A percentile compares a stretch with the other conserved stretches of the same genome.
Evolutionary conservation across 306 rosid species (phyloP).

Genomic region (Begonia masoniana): DNA sequence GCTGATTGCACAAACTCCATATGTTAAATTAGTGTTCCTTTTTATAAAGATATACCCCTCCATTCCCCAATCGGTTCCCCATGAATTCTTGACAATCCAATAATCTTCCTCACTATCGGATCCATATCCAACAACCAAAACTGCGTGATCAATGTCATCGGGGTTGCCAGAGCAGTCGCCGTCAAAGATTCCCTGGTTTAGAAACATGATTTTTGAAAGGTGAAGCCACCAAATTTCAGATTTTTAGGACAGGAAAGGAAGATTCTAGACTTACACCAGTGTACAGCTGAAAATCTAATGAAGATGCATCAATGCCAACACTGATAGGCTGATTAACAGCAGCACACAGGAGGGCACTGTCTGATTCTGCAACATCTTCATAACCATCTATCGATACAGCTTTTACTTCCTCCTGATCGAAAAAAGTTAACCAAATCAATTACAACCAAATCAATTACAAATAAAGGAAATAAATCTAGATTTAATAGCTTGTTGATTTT

Average conservation of each 20-base stretch:
- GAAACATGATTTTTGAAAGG: background rate
- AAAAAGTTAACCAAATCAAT: background rate
- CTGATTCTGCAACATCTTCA: conserved; percentile 28
- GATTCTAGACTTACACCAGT: conserved; percentile 26
- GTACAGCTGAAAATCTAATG: conserved; percentile 41
- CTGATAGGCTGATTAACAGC: conserved; percentile 10
- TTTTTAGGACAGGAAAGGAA: no score
- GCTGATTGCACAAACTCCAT: conserved; percentile 69
- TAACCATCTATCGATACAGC: conserved; percentile 37
- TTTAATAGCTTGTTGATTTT: background rate
- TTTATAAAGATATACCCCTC: conserved; percentile 50
- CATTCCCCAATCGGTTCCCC: conserved; percentile 73
- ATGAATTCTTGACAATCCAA: conserved; percentile 84
- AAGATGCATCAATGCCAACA: conserved; percentile 25
- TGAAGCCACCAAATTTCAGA: no score
- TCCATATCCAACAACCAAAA: conserved; percentile 59
- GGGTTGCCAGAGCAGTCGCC: conserved; percentile 67
- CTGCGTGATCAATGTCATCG: conserved; percentile 61
- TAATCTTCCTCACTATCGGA: conserved; percentile 57
- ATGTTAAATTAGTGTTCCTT: conserved; percentile 41
- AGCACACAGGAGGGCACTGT: conserved; percentile 39
- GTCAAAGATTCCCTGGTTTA: conserved; percentile 57
- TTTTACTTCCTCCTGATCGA: conserved; percentile 33
- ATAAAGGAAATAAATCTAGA: background rate
- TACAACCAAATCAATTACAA: background rate